Base-by-base conservation (phyloP, 257 asterid species). In the Plectranthus barbatus region DNA sequence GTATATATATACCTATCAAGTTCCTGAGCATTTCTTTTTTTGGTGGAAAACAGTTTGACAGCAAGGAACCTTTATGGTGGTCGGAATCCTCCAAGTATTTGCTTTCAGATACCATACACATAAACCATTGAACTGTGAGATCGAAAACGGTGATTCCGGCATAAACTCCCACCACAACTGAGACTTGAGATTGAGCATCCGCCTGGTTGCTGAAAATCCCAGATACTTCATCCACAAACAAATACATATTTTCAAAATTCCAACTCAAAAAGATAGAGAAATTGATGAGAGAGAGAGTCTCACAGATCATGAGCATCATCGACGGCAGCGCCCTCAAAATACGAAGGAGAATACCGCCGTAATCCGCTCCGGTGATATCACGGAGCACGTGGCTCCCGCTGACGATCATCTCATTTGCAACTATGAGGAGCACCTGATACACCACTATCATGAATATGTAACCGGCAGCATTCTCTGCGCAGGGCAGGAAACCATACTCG, bases 71-170 rank as follows among this genome's bases (percentile, higher is more conserved):
- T 7, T 4, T 11, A 6, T 51, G 7, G 17, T 64, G 39, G 3
- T 61, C 33, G 7, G 71, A 56, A 17, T 77, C 62, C 14, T 67
- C 17, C 55, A 78, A 60, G 13, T 47, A 0, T 33, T 52, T 74
- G 64, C 62, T 56, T 1, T 80, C 83, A n/a, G n/a, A n/a, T n/a
- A n/a, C n/a, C n/a, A n/a, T n/a, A n/a, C n/a, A n/a, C n/a, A n/a
- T n/a, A n/a, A 82, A 84, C 90, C 90, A 83, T 42, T 78, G 82
- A n/a, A 76, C 6, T 1, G 85, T 81, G 10, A 81, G 82, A 33
- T 72, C 73, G 42, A 81, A 77, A 33, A 79, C 83, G 0, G 85
- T 79, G 31, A 71, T 72, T 55, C 87, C 85, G 0, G 81, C 79
- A 10, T 70, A 76, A 44, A 80, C 75, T 20, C 87, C 83, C 0